Conservation (phyloP, 257 asterid species). For the Striga asiatica region DNA sequence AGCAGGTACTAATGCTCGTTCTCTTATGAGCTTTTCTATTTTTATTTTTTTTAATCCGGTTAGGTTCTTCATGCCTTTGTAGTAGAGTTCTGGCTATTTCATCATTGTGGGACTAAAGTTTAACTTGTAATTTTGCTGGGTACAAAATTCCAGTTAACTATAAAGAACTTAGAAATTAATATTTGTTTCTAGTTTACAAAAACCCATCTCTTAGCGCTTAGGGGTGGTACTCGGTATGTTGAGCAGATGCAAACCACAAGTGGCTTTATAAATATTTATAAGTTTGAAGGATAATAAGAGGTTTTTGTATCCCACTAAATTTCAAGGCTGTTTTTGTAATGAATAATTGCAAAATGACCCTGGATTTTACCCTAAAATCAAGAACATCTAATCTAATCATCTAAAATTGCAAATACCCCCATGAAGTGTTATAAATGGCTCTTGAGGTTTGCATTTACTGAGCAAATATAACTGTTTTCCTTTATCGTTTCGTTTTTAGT, state of each 20-base stretch:
- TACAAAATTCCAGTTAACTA: background rate
- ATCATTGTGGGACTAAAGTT: background rate
- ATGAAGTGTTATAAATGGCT: too few relatives aligned
- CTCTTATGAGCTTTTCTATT: background rate
- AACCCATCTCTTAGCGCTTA: too few relatives aligned
- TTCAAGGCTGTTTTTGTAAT: background rate
- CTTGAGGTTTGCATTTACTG: too few relatives aligned
- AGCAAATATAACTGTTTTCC: too few relatives aligned
- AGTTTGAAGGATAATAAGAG: too few relatives aligned
- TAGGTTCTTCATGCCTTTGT: background rate
- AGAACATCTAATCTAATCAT: too few relatives aligned
- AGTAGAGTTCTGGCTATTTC: background rate
- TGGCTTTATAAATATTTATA: background rate
- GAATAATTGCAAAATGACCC: too few relatives aligned
- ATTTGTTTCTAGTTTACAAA: background rate
- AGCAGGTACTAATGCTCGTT: conserved; percentile 39
- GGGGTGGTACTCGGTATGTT: background rate
- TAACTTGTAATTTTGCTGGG: background rate
- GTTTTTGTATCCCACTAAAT: background rate
- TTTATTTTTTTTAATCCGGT: background rate
- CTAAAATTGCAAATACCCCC: too few relatives aligned
- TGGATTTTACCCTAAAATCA: too few relatives aligned
- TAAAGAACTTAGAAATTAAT: background rate
- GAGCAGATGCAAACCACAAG: background rate
- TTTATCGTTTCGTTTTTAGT: too few relatives aligned